phyloP scores from a whole-genome alignment of 495 filamentous ascomycete species.

The Aspergillus saccharolyticus region DNA sequence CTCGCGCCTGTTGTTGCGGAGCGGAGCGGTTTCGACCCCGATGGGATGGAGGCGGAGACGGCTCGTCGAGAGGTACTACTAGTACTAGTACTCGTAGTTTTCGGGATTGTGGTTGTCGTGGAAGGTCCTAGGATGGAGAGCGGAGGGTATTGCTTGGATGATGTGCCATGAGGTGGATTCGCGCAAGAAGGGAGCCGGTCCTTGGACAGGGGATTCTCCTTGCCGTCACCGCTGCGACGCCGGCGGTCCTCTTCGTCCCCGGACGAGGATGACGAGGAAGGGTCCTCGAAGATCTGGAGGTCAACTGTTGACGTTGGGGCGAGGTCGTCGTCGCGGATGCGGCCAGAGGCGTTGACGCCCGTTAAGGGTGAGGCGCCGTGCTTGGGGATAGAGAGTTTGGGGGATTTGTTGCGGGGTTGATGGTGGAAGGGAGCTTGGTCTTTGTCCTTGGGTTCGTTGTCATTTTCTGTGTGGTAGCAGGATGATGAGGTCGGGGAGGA shows the following conservation, averaged over 20 bases:
- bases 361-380: neutral
- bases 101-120: too few species aligned
- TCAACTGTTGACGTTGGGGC: neutral
- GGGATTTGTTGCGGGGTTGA: constrained; percentile 21
- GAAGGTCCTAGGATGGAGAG: constrained; percentile 10
- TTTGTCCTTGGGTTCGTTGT: neutral
- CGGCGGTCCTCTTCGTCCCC: constrained; percentile 17
- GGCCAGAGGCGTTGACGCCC: constrained; percentile 23
- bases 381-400: constrained; percentile 27
- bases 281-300: constrained; percentile 38
- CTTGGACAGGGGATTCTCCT: constrained; percentile 30
- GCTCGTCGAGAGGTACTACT: neutral
- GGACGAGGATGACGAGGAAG: constrained; percentile 16
- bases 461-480: neutral
- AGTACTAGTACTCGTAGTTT: neutral
- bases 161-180: neutral
- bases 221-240: constrained; percentile 26
- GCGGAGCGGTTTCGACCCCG: constrained; percentile 7
- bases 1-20: constrained; percentile 18
- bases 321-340: constrained; percentile 21
- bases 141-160: neutral
- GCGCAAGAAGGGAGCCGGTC: neutral
- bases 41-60: constrained; percentile 7
- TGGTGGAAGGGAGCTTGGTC: constrained; percentile 15
- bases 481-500: neutral